Percentiles rank a stretch among this genome's conserved stretches.
These are phyloP conservation scores for Monilinia vaccinii-corymbosi DNA, from an alignment of 2,329 filamentous ascomycete species.

Conservation along the genomic window DNA sequence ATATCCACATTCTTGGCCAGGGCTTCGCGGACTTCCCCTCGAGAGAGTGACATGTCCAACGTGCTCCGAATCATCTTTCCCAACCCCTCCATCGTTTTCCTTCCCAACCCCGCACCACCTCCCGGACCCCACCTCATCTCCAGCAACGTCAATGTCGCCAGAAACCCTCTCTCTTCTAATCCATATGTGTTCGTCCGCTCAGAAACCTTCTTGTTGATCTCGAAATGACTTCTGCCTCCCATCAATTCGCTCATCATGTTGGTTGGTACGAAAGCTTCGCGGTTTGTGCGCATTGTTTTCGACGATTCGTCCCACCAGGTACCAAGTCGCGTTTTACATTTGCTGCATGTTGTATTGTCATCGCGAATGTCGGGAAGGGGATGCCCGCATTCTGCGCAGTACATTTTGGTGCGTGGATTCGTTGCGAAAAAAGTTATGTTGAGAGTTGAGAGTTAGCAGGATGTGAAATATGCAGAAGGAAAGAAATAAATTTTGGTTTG, in stretches of 20 bases:
- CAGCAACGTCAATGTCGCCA: slow-evolving; percentile 42
- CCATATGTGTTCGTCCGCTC: slow-evolving; percentile 33
- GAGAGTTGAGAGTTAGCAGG: not conserved
- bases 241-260: slow-evolving; percentile 9
- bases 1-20: slow-evolving; percentile 54
- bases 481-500: slow-evolving; percentile 5
- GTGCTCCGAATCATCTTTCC: slow-evolving; percentile 50
- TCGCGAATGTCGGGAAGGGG: slow-evolving; percentile 22
- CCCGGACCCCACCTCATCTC: slow-evolving; percentile 52
- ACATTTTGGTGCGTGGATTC: slow-evolving; percentile 13
- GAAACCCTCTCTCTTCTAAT: slow-evolving; percentile 56
- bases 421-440: not conserved
- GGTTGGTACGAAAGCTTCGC: slow-evolving; percentile 21
- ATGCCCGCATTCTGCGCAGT: slow-evolving; percentile 27
- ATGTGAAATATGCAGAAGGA: not conserved
- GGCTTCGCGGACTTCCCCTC: slow-evolving; percentile 49
- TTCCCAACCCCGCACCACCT: slow-evolving; percentile 45
- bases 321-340: slow-evolving; percentile 27
- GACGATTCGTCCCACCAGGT: slow-evolving; percentile 29
- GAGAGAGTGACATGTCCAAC: slow-evolving; percentile 52
- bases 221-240: slow-evolving; percentile 6
- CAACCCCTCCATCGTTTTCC: slow-evolving; percentile 44
- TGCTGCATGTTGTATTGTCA: slow-evolving; percentile 25
- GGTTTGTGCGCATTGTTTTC: slow-evolving; percentile 25
- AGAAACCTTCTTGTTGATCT: slow-evolving; percentile 15